phyloP scores from a whole-genome alignment of 768 basidiomycete genomes.

The Chalciporus sphaerocephalus region DNA sequence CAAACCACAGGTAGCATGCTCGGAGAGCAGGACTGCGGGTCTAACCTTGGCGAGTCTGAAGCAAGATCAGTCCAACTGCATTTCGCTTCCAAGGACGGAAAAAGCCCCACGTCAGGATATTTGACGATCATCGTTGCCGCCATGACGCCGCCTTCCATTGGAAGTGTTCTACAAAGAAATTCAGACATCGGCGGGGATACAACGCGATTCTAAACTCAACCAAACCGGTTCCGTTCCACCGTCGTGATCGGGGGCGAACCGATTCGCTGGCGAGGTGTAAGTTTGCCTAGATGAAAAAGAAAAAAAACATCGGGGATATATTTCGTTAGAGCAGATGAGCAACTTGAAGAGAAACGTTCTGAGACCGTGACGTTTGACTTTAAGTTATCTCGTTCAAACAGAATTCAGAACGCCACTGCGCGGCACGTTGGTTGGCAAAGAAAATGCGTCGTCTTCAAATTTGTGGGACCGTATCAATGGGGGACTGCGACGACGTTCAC shows the following conservation, averaged over 20 bases:
- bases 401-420: background rate
- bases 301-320: background rate
- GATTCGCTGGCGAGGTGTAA: background rate
- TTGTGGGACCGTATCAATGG: too few species aligned
- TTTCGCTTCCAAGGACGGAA: background rate
- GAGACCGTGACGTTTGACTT: background rate
- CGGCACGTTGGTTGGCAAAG: constrained; percentile 1
- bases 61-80: background rate
- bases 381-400: too few species aligned
- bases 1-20: background rate
- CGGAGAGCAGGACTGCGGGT: background rate
- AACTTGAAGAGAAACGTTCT: background rate
- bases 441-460: too few species aligned
- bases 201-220: constrained; percentile 4
- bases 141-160: constrained; percentile 15
- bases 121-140: background rate
- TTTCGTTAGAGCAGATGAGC: background rate
- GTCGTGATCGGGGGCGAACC: background rate
- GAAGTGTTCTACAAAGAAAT: constrained; percentile 17
- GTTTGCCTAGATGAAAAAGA: too few species aligned
- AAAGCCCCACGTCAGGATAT: background rate
- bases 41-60: background rate
- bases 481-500: too few species aligned
- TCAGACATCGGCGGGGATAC: constrained; percentile 12
- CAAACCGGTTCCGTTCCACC: constrained; percentile 7